Evolutionary conservation across 169 alveolate genomes (phyloP).

Genomic region (Cytauxzoon felis): DNA sequence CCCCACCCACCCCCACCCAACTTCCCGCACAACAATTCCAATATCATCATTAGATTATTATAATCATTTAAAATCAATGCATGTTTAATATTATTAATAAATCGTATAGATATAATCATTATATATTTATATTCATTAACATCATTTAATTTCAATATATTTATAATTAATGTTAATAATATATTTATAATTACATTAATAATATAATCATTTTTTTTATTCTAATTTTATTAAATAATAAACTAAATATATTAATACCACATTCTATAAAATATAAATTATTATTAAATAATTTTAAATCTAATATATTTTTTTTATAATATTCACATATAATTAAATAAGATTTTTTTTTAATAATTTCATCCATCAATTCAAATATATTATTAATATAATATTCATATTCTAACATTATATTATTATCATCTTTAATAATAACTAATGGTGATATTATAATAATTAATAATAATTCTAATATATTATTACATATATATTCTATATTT

Average conservation of each 20-base stretch:
- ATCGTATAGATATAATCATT: too few relatives aligned
- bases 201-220: too few relatives aligned
- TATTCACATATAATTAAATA: conserved; percentile 9
- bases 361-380: conserved; percentile 4
- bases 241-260: conserved; percentile 15
- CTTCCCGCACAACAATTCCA: too few relatives aligned
- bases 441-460: conserved; percentile 21
- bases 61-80: too few relatives aligned
- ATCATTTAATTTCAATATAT: too few relatives aligned
- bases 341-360: not conserved
- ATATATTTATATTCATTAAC: too few relatives aligned
- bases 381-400: conserved; percentile 31
- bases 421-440: not conserved
- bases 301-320: conserved; percentile 17
- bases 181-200: too few relatives aligned
- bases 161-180: too few relatives aligned
- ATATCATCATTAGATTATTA: too few relatives aligned
- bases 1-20: too few relatives aligned
- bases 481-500: not conserved
- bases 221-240: not conserved
- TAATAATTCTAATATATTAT: conserved; percentile 25
- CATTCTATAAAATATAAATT: conserved; percentile 15
- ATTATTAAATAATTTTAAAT: not conserved
- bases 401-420: conserved; percentile 7
- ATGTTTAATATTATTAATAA: too few relatives aligned